phyloP scores from a whole-genome alignment of 2,329 filamentous ascomycete genomes.

The Lasiodiplodia theobromae region DNA sequence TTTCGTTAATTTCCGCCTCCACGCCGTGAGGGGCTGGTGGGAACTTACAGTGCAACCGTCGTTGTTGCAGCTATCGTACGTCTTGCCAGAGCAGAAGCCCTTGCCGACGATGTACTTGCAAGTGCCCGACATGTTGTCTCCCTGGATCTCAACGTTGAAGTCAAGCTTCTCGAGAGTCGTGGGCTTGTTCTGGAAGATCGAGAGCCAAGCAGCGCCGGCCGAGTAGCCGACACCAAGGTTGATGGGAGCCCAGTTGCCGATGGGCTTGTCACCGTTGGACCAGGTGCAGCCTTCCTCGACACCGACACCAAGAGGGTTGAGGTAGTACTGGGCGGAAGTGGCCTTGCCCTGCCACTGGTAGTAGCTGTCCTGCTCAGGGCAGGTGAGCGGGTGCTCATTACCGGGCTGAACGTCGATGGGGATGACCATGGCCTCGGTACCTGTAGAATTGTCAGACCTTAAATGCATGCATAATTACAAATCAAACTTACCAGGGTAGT shows the following conservation, averaged over 20 bases:
- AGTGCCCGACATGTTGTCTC: slow-evolving; percentile 63
- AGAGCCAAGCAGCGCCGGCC: slow-evolving; percentile 75
- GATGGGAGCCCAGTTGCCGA: slow-evolving; percentile 86
- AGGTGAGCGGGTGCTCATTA: slow-evolving; percentile 69
- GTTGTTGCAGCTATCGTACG: slow-evolving; percentile 56
- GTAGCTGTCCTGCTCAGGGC: slow-evolving; percentile 74
- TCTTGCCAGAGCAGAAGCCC: slow-evolving; percentile 61
- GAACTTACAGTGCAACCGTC: slow-evolving; percentile 86
- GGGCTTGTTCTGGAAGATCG: slow-evolving; percentile 83
- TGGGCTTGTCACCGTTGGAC: slow-evolving; percentile 65
- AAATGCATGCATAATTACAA: not conserved
- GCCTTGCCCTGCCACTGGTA: slow-evolving; percentile 76
- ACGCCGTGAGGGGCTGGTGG: not conserved
- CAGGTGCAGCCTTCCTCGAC: slow-evolving; percentile 78
- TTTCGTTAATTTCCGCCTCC: not conserved
- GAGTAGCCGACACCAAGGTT: slow-evolving; percentile 80
- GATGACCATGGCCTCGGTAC: slow-evolving; percentile 84
- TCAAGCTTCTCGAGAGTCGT: slow-evolving; percentile 74
- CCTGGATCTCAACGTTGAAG: slow-evolving; percentile 80
- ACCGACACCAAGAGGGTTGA: slow-evolving; percentile 80
- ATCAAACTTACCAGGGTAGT: slow-evolving; percentile 78
- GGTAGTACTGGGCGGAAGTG: slow-evolving; percentile 95
- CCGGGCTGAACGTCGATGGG: slow-evolving; percentile 72
- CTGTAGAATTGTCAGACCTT: slow-evolving; percentile 39
- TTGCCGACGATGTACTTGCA: slow-evolving; percentile 73